Base-by-base conservation (phyloP, 495 filamentous ascomycete species). In the Saxispiralis lemnorum region DNA sequence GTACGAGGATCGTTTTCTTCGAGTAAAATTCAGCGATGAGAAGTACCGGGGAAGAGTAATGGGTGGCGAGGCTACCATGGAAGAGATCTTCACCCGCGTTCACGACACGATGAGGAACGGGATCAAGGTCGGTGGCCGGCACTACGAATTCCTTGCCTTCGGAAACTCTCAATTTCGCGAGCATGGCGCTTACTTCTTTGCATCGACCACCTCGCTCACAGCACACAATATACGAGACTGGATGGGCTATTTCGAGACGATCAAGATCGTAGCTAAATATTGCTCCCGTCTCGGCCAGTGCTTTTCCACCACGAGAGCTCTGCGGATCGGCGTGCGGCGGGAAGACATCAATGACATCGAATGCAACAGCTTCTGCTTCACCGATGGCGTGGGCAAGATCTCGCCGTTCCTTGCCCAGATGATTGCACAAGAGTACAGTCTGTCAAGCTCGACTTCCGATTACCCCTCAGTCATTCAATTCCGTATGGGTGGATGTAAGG, bases 101-200 rank as follows among this genome's bases (percentile, higher is more conserved):
- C 75, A 75, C 51, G 67, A 76, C 36, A 72, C 80, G 4, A 53
- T 97, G 52, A 63, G 59, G 6, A 75, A 87, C 35, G 89, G 89
- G 6, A 93, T 99, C 46, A 64, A 61, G 1, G 76, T 99, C 40
- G 89, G 81, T 11, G 73, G 75, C 48, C 75, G 81, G 11, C 78
- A 75, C 49, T 99, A 81, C 57, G 71, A 92, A 54, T 95, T 94
- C 51, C 75, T 99, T 17, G 88, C 92, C 5, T 93, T 85, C 57
- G 88, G 89, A 0, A 96, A 93, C 57, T 94, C 88, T 0, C 89
- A 96, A 50, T 81, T 99, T 45, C 75, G 89, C 12, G 88, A 96
- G 56, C 75, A 86, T 56, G 83, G 85, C 0, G 87, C 87, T 1
- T 96, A 88, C 51, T 93, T 99, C 60, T 94, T 80, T 53, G 72